phyloP scores from a whole-genome alignment of 352 stramenopile genomes.

The Phytophthora quininea region DNA sequence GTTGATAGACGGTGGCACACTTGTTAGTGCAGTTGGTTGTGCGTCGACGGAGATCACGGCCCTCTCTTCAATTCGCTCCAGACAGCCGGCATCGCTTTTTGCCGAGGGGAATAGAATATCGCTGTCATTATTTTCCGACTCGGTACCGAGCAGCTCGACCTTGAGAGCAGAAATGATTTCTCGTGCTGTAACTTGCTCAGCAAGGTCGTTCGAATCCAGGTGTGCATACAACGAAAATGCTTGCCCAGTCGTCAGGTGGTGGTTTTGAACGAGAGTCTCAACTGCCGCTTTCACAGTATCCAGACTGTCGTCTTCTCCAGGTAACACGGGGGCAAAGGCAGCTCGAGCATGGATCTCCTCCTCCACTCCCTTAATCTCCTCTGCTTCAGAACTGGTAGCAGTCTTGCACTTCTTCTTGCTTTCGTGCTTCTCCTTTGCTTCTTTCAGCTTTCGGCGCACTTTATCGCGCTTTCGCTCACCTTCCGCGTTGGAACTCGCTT shows the following conservation, averaged over 20 bases:
- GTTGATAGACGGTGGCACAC: constrained; percentile 16
- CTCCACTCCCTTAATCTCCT: constrained; percentile 25
- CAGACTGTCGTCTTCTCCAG: constrained; percentile 28
- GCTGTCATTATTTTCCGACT: constrained; percentile 20
- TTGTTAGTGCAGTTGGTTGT: constrained; percentile 9
- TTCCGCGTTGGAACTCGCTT: constrained; percentile 10
- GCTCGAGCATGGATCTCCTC: constrained; percentile 33
- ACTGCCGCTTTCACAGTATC: constrained; percentile 68
- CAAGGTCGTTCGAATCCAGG: constrained; percentile 57
- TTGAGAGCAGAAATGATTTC: constrained; percentile 68
- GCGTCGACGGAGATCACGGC: not conserved
- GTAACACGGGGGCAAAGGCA: constrained; percentile 26
- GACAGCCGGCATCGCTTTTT: too few relatives aligned
- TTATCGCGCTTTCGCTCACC: constrained; percentile 31
- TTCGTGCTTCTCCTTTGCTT: constrained; percentile 33
- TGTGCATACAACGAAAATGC: constrained; percentile 71
- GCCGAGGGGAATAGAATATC: constrained; percentile 20
- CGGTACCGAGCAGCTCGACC: constrained; percentile 34
- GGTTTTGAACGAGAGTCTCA: constrained; percentile 64
- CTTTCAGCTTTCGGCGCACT: constrained; percentile 23
- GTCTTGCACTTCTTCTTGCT: constrained; percentile 19
- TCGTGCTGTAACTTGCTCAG: constrained; percentile 48
- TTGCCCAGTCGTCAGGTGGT: constrained; percentile 61
- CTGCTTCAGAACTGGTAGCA: constrained; percentile 6
- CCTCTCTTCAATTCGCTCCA: too few relatives aligned